Percentiles rank a stretch among this genome's conserved stretches.
These are phyloP conservation scores for Rhinocladiella similis DNA, from an alignment of 2,329 filamentous ascomycete genomes.

Conservation along the genomic window DNA sequence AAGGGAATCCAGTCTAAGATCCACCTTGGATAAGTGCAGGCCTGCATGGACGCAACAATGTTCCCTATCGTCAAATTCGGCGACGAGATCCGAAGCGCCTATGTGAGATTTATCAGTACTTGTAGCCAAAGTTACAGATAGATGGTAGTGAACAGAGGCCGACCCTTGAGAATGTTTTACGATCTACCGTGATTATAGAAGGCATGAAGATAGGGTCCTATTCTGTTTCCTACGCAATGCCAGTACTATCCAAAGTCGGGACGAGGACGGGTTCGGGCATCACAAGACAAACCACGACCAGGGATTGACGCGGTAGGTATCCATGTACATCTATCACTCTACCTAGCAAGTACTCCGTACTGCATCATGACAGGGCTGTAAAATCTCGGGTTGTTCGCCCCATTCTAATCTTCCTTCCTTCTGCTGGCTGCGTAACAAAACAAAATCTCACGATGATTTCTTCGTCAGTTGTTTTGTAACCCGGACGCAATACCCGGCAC, in stretches of 20 bases:
- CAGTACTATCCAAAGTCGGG: too few species aligned
- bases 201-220: too few species aligned
- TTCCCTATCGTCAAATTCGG: not conserved
- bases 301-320: too few species aligned
- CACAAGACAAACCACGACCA: too few species aligned
- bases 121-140: not conserved
- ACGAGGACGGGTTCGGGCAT: too few species aligned
- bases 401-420: not conserved
- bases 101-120: not conserved
- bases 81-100: not conserved
- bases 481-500: conserved; percentile 26
- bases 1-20: not conserved
- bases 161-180: too few species aligned
- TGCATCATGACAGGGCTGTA: not conserved
- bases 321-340: not conserved
- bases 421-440: not conserved
- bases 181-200: too few species aligned
- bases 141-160: not conserved
- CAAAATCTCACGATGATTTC: not conserved
- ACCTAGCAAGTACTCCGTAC: not conserved
- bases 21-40: not conserved
- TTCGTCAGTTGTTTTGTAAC: conserved; percentile 22
- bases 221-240: too few species aligned
- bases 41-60: not conserved
- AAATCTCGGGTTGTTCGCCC: too few species aligned